Evolutionary conservation across 2,329 filamentous ascomycete species (phyloP).

Genomic region (Aureobasidium zeae): DNA sequence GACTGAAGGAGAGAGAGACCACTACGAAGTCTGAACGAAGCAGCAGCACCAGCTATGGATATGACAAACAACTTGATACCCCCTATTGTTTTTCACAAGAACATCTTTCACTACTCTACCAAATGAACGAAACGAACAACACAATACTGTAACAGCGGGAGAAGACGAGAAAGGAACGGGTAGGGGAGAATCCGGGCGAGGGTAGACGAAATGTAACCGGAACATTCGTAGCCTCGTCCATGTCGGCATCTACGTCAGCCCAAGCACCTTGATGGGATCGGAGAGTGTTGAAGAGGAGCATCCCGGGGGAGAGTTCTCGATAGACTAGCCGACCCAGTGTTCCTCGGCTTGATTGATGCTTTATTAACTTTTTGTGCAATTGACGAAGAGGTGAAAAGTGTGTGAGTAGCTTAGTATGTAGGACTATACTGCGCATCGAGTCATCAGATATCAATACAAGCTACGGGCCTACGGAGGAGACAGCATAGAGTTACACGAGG

Average conservation of each 20-base stretch:
- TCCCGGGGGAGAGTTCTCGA: background rate
- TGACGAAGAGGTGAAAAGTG: no score
- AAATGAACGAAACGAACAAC: background rate
- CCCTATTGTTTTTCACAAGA: background rate
- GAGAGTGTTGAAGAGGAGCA: constrained; percentile 1
- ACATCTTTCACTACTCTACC: background rate
- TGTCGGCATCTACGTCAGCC: background rate
- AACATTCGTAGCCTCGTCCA: background rate
- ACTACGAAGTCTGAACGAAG: constrained; percentile 15
- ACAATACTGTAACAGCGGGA: background rate
- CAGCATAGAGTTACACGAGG: background rate
- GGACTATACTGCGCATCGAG: no score
- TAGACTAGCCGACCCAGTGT: background rate
- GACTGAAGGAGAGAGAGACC: constrained; percentile 18
- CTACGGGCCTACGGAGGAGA: constrained; percentile 4
- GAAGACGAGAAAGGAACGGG: background rate
- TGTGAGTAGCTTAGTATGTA: no score
- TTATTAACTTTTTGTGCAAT: no score
- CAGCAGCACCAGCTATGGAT: background rate
- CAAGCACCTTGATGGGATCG: constrained; percentile 3
- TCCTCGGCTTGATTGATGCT: no score
- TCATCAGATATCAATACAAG: no score
- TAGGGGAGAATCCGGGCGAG: constrained; percentile 6
- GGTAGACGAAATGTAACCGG: background rate
- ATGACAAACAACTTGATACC: constrained; percentile 14